A percentile compares a stretch with the other conserved stretches of the same genome.
Evolutionary conservation across 805 yeast species (phyloP).

Genomic region (Metschnikowia vanudenii): DNA sequence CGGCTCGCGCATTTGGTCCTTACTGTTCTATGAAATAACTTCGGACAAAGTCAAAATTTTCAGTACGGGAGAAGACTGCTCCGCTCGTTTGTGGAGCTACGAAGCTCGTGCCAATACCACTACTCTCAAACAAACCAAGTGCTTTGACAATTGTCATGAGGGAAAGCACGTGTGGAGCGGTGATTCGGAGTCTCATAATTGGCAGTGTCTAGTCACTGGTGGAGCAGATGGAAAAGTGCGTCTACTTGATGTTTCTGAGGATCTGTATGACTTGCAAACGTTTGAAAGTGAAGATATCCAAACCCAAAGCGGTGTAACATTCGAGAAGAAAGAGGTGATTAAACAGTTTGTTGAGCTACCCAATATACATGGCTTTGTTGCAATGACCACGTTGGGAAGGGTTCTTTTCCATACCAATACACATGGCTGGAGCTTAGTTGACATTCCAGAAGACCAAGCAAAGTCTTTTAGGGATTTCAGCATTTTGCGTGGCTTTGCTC

Average conservation of each 20-base stretch:
- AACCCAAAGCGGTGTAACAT: conserved; percentile 9
- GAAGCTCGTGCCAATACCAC: conserved; percentile 18
- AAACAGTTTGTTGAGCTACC: conserved; percentile 56
- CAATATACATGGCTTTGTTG: conserved; percentile 40
- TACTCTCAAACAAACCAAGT: conserved; percentile 40
- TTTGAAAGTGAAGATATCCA: conserved; percentile 2
- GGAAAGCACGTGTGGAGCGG: conserved; percentile 90
- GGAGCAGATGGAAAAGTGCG: conserved; percentile 91
- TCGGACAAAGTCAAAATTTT: conserved; percentile 42
- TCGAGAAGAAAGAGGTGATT: conserved; percentile 51
- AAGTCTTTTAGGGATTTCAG: conserved; percentile 32
- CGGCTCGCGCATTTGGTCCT: conserved; percentile 87
- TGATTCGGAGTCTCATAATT: conserved; percentile 45
- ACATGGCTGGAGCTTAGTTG: conserved; percentile 9
- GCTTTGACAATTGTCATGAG: conserved; percentile 64
- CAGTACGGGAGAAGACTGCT: conserved; percentile 81
- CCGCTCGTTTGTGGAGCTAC: conserved; percentile 75
- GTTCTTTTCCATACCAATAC: conserved; percentile 28
- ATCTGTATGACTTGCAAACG: neutral
- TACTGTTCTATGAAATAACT: conserved; percentile 51
- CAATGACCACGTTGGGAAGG: conserved; percentile 61
- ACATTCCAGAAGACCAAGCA: conserved; percentile 1
- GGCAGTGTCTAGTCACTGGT: conserved; percentile 67
- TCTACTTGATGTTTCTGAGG: conserved; percentile 44
- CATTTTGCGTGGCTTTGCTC: conserved; percentile 40